Evolutionary conservation across 1,284 basidiomycete species (phyloP).

Genomic region (Microstroma glucosiphilum): DNA sequence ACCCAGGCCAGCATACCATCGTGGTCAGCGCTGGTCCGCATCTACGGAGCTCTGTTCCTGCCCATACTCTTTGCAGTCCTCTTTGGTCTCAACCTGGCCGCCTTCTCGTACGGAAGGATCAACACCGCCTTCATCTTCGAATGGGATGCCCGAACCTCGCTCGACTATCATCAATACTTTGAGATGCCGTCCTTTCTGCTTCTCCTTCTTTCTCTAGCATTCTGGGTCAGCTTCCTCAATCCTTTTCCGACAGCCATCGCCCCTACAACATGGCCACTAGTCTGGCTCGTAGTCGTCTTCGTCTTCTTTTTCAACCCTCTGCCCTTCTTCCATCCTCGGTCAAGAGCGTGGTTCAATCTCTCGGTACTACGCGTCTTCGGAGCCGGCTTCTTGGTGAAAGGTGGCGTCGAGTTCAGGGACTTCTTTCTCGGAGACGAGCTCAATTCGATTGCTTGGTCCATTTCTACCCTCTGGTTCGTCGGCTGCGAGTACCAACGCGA

Average conservation of each 20-base stretch:
- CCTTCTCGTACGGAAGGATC: slow-evolving; percentile 70
- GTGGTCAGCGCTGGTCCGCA: slow-evolving; percentile 68
- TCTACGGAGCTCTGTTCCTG: slow-evolving; percentile 72
- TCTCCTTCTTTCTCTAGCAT: slow-evolving; percentile 69
- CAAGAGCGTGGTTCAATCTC: slow-evolving; percentile 73
- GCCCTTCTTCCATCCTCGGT: slow-evolving; percentile 61
- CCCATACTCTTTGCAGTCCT: slow-evolving; percentile 72
- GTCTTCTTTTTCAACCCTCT: slow-evolving; percentile 71
- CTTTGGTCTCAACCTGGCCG: slow-evolving; percentile 69
- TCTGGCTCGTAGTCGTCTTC: slow-evolving; percentile 68
- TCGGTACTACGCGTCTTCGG: slow-evolving; percentile 59
- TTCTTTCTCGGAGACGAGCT: slow-evolving; percentile 51
- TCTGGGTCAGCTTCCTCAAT: slow-evolving; percentile 73
- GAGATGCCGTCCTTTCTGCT: slow-evolving; percentile 75
- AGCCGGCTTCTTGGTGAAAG: slow-evolving; percentile 59
- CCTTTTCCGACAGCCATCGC: slow-evolving; percentile 39
- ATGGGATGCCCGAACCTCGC: slow-evolving; percentile 62
- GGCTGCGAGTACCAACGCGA: slow-evolving; percentile 63
- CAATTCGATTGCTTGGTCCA: slow-evolving; percentile 48
- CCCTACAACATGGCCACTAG: slow-evolving; percentile 65
- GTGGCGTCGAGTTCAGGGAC: slow-evolving; percentile 45
- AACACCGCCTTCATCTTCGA: slow-evolving; percentile 85
- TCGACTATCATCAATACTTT: slow-evolving; percentile 76
- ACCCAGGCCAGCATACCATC: slow-evolving; percentile 62
- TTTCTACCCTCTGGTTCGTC: slow-evolving; percentile 55